phyloP scores from a whole-genome alignment of 164 flowering plant genomes.

The Santalum album region DNA sequence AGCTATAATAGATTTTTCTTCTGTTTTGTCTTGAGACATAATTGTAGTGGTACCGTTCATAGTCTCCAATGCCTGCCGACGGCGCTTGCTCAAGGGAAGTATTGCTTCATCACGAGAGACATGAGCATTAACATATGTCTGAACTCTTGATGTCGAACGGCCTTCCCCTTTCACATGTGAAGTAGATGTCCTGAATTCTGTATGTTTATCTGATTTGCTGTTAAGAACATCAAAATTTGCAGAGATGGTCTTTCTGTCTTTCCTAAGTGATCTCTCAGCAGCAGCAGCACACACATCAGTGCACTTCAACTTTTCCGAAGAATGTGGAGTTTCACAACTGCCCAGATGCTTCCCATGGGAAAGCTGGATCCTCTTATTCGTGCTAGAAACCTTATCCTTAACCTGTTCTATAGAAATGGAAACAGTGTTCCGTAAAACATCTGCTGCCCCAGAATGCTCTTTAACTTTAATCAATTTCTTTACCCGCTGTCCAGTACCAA shows the following conservation, averaged over 20 bases:
- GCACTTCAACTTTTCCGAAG: constrained; percentile 35
- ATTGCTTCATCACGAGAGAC: constrained; percentile 43
- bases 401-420: constrained; percentile 16
- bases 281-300: constrained; percentile 19
- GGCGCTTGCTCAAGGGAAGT: constrained; percentile 47
- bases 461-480: constrained; percentile 29
- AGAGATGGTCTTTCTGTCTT: constrained; percentile 22
- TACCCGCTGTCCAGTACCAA: constrained; percentile 15
- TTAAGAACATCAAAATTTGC: constrained; percentile 16
- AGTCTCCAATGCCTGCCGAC: constrained; percentile 38
- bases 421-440: constrained; percentile 12
- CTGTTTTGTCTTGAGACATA: constrained; percentile 20
- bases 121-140: constrained; percentile 16
- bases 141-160: constrained; percentile 16
- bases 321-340: constrained; percentile 22
- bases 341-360: constrained; percentile 28
- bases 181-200: constrained; percentile 19
- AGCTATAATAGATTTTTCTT: constrained; percentile 9
- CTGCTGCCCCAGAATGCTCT: constrained; percentile 13
- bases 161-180: constrained; percentile 25
- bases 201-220: constrained; percentile 15
- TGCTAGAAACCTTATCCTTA: constrained; percentile 16
- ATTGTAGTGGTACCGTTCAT: constrained; percentile 28
- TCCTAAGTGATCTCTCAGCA: constrained; percentile 13
- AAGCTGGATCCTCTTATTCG: constrained; percentile 22